Percentiles rank a stretch among this genome's conserved stretches.
Evolutionary conservation across 2,329 filamentous ascomycete genomes (phyloP).

Genomic region (Fusarium chuoi): DNA sequence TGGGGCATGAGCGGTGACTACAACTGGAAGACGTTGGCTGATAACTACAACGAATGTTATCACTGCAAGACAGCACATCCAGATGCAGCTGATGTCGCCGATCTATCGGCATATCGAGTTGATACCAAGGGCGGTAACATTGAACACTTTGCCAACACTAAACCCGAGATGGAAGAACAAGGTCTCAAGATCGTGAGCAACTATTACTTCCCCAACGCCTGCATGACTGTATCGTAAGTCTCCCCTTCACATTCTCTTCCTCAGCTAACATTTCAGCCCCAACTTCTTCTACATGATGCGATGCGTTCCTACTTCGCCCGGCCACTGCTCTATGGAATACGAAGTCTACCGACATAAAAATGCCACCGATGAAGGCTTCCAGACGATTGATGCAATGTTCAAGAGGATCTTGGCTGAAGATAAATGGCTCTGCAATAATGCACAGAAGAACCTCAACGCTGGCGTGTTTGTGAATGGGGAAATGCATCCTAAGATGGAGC

Average conservation of each 20-base stretch:
- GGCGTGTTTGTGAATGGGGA: neutral
- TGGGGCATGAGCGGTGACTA: conserved; percentile 65
- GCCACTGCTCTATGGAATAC: conserved; percentile 4
- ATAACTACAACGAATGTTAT: conserved; percentile 33
- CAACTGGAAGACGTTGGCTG: conserved; percentile 67
- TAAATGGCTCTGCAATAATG: conserved; percentile 11
- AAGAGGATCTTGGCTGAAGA: conserved; percentile 6
- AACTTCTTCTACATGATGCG: conserved; percentile 24
- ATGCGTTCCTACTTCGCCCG: neutral
- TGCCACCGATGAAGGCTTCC: conserved; percentile 4
- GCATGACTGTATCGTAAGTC: conserved; percentile 32
- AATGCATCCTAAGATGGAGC: neutral
- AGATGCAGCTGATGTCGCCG: neutral
- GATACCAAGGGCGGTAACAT: conserved; percentile 24
- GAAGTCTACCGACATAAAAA: conserved; percentile 27
- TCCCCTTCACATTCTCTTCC: fast-evolving
- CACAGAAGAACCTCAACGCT: neutral
- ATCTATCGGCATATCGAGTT: conserved; percentile 10
- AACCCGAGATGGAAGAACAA: neutral
- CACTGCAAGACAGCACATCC: conserved; percentile 27
- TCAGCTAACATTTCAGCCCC: conserved; percentile 56
- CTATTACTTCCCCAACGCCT: conserved; percentile 30
- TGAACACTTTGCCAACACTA: conserved; percentile 24
- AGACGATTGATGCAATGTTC: neutral
- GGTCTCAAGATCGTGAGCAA: conserved; percentile 27